Base-by-base conservation (phyloP, 805 yeast species). In the Candida schatavii region DNA sequence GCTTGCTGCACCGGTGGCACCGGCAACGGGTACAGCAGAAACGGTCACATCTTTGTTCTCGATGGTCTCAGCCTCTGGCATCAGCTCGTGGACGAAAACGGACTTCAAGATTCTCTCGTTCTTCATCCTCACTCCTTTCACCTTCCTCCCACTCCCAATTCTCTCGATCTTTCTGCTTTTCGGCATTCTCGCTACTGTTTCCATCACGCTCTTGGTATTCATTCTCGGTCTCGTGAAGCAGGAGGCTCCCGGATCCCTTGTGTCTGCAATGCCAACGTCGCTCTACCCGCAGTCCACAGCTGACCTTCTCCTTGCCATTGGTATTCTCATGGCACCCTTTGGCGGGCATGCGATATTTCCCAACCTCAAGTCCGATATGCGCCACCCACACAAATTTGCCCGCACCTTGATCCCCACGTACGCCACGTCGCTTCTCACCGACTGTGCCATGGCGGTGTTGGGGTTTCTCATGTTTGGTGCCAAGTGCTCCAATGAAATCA, bases 261-360 rank as follows among this genome's bases (percentile, higher is more conserved):
- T 81, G 14, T 54, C 67, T 15, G 79, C 83, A 10, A 82, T 83
- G 75, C 74, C 76, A 4, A 84, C 93, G 0, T 77, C 81, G 47
- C 33, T 84, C 45, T 80, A 79, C 73, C 97, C 97, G 2, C 54
- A 59, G 4, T 66, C 75, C 7, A 52, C 64, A 13, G 59, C 72
- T 4, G 78, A 76, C 46, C 68, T 80, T 25, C 71, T 85, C 36
- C 67, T 84, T 35, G 74, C 84, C 1, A 66, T 80, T 37, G 87
- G 87, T 10, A 80, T 82, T 40, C 72, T 81, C 46, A 72, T 82
- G 72, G 84, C 90, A 3, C 90, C 91, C 1, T 86, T 85, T 70
- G 89, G 93, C 4, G 91, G 93, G 0, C 93, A 86, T 62, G 88
- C 93, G 4, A 77, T 86, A 20, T 86, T 85, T 54, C 93, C 93